These are phyloP conservation scores for Tetrapyrgos nigripes DNA, from an alignment of 1,284 basidiomycete genomes.

Conservation along the genomic window DNA sequence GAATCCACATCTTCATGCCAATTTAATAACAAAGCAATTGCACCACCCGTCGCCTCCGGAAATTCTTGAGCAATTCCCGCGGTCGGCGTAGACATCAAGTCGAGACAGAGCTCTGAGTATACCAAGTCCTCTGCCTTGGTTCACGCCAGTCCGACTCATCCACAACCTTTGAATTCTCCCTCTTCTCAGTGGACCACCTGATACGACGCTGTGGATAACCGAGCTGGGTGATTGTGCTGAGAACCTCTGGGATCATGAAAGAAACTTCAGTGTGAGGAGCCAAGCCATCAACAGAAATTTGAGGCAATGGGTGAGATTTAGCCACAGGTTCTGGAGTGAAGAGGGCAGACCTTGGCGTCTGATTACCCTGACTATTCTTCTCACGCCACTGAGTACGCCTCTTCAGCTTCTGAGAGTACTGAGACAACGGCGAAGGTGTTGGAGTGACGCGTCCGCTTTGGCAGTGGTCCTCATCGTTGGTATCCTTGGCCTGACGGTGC, in stretches of 20 bases:
- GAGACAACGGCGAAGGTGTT: neutral
- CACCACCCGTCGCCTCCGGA: neutral
- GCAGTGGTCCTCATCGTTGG: too few species aligned
- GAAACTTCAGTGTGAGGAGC: too few species aligned
- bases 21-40: neutral
- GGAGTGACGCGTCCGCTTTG: too few species aligned
- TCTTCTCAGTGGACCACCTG: constrained; percentile 5
- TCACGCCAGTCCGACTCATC: constrained; percentile 13
- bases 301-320: neutral
- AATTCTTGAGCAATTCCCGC: neutral
- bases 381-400: neutral
- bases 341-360: constrained; percentile 1
- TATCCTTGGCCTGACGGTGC: neutral
- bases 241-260: too few species aligned
- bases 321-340: neutral
- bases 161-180: constrained; percentile 8
- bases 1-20: too few species aligned
- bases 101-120: neutral
- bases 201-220: neutral
- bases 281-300: too few species aligned
- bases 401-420: neutral
- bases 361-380: neutral
- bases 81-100: neutral
- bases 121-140: constrained; percentile 4
- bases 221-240: neutral